These are phyloP conservation scores for Nasturtium officinale DNA, from an alignment of 345 rosid species.

Conservation along the genomic window DNA sequence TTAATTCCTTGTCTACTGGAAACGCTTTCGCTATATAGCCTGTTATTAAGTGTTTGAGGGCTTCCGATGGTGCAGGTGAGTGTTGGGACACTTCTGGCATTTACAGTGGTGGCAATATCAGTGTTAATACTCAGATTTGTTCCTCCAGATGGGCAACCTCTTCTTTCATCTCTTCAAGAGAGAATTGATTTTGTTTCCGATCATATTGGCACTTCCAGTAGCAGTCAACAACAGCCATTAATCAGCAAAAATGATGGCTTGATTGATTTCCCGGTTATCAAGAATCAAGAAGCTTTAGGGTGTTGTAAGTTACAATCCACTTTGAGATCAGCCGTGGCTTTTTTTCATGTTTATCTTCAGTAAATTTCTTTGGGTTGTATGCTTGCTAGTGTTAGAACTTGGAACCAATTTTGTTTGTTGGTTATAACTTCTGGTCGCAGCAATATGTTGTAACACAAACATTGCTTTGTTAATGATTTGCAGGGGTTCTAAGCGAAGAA, in stretches of 20 bases:
- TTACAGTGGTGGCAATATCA: constrained; percentile 93
- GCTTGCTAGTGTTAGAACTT: neutral
- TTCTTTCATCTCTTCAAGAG: constrained; percentile 77
- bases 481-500: constrained; percentile 59
- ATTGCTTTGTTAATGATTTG: constrained; percentile 13
- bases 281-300: constrained; percentile 57
- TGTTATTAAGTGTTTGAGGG: constrained; percentile 18
- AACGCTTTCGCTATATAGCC: neutral
- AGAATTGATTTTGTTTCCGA: constrained; percentile 63
- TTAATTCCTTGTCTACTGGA: neutral
- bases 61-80: constrained; percentile 68
- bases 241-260: constrained; percentile 43
- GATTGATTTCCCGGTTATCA: constrained; percentile 47
- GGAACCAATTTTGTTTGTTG: neutral
- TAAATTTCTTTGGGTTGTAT: neutral
- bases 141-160: constrained; percentile 89
- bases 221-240: constrained; percentile 50
- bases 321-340: neutral
- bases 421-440: neutral
- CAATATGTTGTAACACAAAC: too few species aligned
- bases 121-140: constrained; percentile 92
- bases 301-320: constrained; percentile 51
- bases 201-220: constrained; percentile 45
- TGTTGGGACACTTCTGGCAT: constrained; percentile 97
- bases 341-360: neutral